Base-by-base conservation (phyloP, 2,329 filamentous ascomycete species). In the Didymella keratinophila region DNA sequence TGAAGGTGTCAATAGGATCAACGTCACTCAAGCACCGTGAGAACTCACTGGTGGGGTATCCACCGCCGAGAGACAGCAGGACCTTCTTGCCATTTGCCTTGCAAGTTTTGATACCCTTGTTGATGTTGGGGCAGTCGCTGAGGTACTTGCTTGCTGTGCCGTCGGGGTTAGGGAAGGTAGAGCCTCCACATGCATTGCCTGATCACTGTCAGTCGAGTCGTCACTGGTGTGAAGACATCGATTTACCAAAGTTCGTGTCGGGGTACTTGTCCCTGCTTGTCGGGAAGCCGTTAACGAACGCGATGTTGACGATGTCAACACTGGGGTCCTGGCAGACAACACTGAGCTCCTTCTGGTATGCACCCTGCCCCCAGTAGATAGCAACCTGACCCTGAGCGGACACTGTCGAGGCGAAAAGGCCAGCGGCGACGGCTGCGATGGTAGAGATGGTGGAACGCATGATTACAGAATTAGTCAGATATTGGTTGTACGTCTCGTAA, bases 311-410 rank as follows among this genome's bases (percentile, higher is more conserved):
- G 47, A 87, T 82, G 61, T 87, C 84, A 56, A 84, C 71, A 30
- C 76, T 78, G 0, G 78, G 73, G 52, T 85, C 81, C 36, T 78
- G 67, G 72, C 85, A 87, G 63, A 83, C 82, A 48, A 82, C 75
- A 34, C 77, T 71, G 21, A 87, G 76, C 18, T 80, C 76, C 21
- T 75, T 71, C 63, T 87, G 84, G 53, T 76, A 54, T 14, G 70
- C 58, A 59, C 84, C 84, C 78, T 86, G 83, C 46, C 85, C 84
- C 77, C 80, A 86, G 73, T 86, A 86, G 43, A 84, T 76, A 23
- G 78, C 83, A 45, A 85, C 75, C 64, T 85, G 85, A 37, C 74
- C 77, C 52, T 78, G 80, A 56, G 78, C 76, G 41, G 75, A 76
- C 44, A 70, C 68, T 27, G 76, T 68, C n/a, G 77, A 67, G 43